Base-by-base conservation (phyloP, 805 yeast species). In the Tetrapisispora arboricola region DNA sequence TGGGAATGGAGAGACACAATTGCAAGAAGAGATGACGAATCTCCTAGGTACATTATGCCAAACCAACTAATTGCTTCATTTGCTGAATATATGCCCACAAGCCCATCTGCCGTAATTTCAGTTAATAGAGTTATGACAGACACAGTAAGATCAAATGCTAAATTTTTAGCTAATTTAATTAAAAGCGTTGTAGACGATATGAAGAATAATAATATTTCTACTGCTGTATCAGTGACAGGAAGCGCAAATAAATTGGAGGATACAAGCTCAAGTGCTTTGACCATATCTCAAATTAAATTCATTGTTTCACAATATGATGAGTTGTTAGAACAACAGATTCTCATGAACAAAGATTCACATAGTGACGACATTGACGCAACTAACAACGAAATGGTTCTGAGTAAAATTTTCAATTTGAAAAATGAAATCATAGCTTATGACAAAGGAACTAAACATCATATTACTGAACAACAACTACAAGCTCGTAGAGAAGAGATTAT, bases 11-110 rank as follows among this genome's bases (percentile, higher is more conserved):
- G 98, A 59, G 97, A 92, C 57, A 38, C 45, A 1, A 54, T 72
- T 27, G 97, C 96, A 1, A 71, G 94, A 48, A 49, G 65, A 29
- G 71, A 74, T 36, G 98, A 92, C 58, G 98, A 92, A 62, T 83
- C 94, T 2, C 76, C 81, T 2, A 68, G 94, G 45, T 90, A 67
- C 52, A 68, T 92, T 13, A 80, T 88, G 90, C 76, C 95, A 5
- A 87, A 85, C 54, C 92, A 81, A 50, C 58, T 80, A 12, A 55
- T 92, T 29, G 78, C 80, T 0, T 70, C 80, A 0, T 59, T 92
- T 33, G 78, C 78, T 5, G 63, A 71, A 4, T 50, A 71, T 28
- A 62, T 68, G 8, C 94, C 96, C 3, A 69, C 72, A 0, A 79
- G 75, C 41, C 61, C 76, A 0, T 63, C 69, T 4, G 78, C 76